phyloP scores from a whole-genome alignment of 129 eudicot genomes.

The Heracleum sosnowskyi region DNA sequence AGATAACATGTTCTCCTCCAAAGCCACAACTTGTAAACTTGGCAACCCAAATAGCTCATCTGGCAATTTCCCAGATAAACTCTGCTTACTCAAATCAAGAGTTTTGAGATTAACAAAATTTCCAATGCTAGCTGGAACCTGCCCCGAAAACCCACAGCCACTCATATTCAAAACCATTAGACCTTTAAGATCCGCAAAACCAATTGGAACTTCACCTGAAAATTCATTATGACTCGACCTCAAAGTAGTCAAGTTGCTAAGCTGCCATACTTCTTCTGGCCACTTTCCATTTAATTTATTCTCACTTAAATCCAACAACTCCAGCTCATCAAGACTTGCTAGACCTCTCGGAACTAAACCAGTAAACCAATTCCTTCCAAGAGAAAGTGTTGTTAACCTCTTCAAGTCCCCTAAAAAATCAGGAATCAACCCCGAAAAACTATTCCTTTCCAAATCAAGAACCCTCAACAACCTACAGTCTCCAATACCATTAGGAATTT shows the following conservation, averaged over 20 bases:
- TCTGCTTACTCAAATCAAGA: constrained; percentile 79
- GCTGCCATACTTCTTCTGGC: constrained; percentile 35
- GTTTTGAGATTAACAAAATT: constrained; percentile 42
- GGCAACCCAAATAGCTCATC: constrained; percentile 70
- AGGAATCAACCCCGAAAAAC: constrained; percentile 50
- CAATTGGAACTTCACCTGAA: constrained; percentile 25
- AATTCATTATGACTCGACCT: constrained; percentile 50
- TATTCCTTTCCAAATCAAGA: constrained; percentile 55
- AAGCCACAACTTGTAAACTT: constrained; percentile 46
- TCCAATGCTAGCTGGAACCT: constrained; percentile 37
- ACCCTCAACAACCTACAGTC: constrained; percentile 41
- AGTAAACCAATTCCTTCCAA: constrained; percentile 46
- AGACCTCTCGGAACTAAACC: constrained; percentile 42
- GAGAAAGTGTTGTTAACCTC: constrained; percentile 31
- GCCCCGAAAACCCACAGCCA: constrained; percentile 60
- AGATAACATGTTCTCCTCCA: constrained; percentile 51
- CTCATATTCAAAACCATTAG: constrained; percentile 56
- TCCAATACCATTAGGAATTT: constrained; percentile 34
- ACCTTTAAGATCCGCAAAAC: constrained; percentile 32
- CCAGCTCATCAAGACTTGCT: constrained; percentile 26
- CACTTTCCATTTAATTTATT: constrained; percentile 47
- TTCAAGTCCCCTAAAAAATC: constrained; percentile 36
- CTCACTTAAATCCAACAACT: constrained; percentile 45
- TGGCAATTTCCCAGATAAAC: constrained; percentile 60
- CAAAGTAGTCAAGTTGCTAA: constrained; percentile 54